Base-by-base conservation (phyloP, 2,329 filamentous ascomycete species). In the Davidsoniella neocaledoniae region DNA sequence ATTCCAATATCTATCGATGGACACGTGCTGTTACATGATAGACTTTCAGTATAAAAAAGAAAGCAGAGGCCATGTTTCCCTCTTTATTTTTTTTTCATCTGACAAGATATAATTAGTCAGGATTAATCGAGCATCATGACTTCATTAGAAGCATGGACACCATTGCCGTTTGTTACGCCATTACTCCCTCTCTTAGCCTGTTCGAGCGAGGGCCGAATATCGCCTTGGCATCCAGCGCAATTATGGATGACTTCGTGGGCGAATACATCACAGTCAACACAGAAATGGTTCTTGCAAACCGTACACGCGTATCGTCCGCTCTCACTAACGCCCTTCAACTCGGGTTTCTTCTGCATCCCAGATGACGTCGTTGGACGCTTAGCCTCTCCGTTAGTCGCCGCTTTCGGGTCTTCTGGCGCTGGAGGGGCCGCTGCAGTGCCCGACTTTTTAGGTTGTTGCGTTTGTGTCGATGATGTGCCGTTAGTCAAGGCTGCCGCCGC, bases 251-350 rank as follows among this genome's bases (percentile, higher is more conserved):
- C 78, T 66, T 95, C 87, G 62, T 98, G 91, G 21, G 86, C 83
- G 66, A 91, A 95, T 21, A 95, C 79, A 63, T 98, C 91, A 63
- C 91, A 98, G 63, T 98, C 91, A 56, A 98, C 93, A 69, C 91
- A 98, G 62, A 96, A 98, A 65, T 96, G 90, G 53, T 84, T 80
- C 2, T 74, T 66, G 64, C 91, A 98, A n/a, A 81, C 79, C 57
- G 82, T 76, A 62, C 91, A 98, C 53, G 84, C 85, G 62, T 98
- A 98, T 47, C 91, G 71, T 44, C 83, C 80, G 60, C 83, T 91
- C 67, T 93, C 86, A 62, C 84, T 90, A 41, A 88, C 81, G 1
- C 82, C 80, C 59, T 78, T 82, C 16, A 63, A 56, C 51, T 63
- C 57, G 5, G 57, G 44, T 14, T 49, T 50, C 9, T 51, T 51